Percentiles rank a stretch among this genome's conserved stretches.
phyloP scores from a whole-genome alignment of 2,329 filamentous ascomycete genomes.

The Blastomyces silverae region DNA sequence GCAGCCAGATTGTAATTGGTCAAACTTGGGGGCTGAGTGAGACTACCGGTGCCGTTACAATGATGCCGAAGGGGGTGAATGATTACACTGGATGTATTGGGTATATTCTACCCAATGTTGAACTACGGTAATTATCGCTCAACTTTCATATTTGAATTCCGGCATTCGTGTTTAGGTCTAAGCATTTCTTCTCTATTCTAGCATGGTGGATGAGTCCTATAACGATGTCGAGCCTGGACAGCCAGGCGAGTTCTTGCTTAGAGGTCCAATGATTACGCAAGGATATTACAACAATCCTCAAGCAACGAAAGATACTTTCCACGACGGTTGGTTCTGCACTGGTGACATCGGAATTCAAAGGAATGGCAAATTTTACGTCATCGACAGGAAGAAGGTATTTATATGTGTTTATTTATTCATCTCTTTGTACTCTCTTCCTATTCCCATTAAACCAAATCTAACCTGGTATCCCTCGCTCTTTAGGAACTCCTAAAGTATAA shows the following conservation, averaged over 20 bases:
- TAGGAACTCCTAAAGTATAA: slow-evolving; percentile 13
- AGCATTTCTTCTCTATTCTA: not conserved
- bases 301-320: slow-evolving; percentile 9
- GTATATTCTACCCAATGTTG: slow-evolving; percentile 10
- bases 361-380: slow-evolving; percentile 11
- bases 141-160: not conserved
- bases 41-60: slow-evolving; percentile 8
- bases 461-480: not conserved
- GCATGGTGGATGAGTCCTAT: slow-evolving; percentile 12
- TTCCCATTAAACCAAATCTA: not conserved
- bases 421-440: not conserved
- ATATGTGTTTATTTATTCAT: not conserved
- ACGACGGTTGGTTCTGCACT: slow-evolving; percentile 14
- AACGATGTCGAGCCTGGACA: slow-evolving; percentile 12
- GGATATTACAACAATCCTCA: slow-evolving; percentile 14
- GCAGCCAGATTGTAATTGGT: slow-evolving; percentile 1
- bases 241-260: slow-evolving; percentile 13
- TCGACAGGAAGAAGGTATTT: slow-evolving; percentile 14
- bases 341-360: slow-evolving; percentile 9
- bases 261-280: slow-evolving; percentile 1
- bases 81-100: slow-evolving; percentile 11
- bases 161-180: not conserved
- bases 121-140: not conserved
- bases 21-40: slow-evolving; percentile 12
- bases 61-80: slow-evolving; percentile 10